Evolutionary conservation across 1,139 yeast genomes (phyloP).

Genomic region (Pichia sp.): DNA sequence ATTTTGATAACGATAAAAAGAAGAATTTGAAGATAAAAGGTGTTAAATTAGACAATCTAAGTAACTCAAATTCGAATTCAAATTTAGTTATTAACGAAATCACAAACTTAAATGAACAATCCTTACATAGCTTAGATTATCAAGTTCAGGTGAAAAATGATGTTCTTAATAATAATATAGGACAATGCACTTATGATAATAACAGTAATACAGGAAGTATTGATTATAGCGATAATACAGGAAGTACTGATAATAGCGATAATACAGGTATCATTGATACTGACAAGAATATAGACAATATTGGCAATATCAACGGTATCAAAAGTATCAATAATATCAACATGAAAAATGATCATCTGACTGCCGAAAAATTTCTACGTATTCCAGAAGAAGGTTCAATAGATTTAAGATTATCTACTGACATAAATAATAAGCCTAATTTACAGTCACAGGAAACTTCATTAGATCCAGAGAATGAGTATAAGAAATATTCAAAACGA

Average conservation of each 20-base stretch:
- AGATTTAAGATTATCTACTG: neutral
- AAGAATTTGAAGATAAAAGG: conserved; percentile 32
- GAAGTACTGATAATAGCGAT: too few species aligned
- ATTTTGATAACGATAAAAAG: conserved; percentile 48
- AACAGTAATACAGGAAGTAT: neutral
- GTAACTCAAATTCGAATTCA: neutral
- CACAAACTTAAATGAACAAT: neutral
- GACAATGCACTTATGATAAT: neutral
- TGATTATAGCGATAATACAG: too few species aligned
- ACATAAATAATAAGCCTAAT: neutral
- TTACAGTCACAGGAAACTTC: neutral
- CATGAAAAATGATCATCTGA: too few species aligned
- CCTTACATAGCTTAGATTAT: too few species aligned
- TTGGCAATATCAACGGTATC: too few species aligned
- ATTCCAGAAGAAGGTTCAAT: neutral
- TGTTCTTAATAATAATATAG: neutral
- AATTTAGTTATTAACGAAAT: neutral
- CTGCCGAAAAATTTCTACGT: neutral
- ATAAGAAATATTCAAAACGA: conserved; percentile 8
- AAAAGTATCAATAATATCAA: too few species aligned
- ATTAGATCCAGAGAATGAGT: neutral
- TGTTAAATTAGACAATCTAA: conserved; percentile 1
- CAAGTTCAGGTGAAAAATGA: neutral
- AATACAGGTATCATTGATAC: too few species aligned
- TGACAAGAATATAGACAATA: too few species aligned